Evolutionary conservation across 768 basidiomycete genomes (phyloP).

Genomic region (Trametes cinnabarina): DNA sequence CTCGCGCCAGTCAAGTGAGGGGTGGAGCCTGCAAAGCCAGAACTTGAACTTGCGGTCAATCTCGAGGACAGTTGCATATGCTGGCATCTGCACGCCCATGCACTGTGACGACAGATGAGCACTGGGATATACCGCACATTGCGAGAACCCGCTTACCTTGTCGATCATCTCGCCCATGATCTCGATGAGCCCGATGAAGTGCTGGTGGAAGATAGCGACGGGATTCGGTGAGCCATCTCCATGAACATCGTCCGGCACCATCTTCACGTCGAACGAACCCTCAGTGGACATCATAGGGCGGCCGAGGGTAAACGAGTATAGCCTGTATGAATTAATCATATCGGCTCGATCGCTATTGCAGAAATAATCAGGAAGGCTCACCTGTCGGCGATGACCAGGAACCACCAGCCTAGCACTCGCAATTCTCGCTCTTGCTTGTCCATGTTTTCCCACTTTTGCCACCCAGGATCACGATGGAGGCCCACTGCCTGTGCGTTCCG

Average conservation of each 20-base stretch:
- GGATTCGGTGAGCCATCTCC: constrained; percentile 33
- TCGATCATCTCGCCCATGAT: constrained; percentile 43
- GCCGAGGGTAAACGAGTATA: constrained; percentile 45
- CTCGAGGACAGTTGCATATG: constrained; percentile 37
- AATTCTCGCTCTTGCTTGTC: constrained; percentile 24
- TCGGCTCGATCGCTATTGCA: constrained; percentile 9
- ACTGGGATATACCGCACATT: not conserved
- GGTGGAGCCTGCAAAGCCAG: constrained; percentile 44
- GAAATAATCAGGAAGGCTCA: not conserved
- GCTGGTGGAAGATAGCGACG: constrained; percentile 37
- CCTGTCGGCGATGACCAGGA: constrained; percentile 25
- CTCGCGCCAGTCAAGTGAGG: constrained; percentile 38
- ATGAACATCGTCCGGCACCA: constrained; percentile 19
- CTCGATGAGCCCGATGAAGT: constrained; percentile 38
- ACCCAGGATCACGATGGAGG: constrained; percentile 29
- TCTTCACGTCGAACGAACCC: constrained; percentile 38
- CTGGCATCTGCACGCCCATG: constrained; percentile 16
- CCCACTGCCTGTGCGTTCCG: constrained; percentile 29
- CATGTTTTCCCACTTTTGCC: constrained; percentile 30
- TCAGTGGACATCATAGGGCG: constrained; percentile 43
- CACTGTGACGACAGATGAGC: constrained; percentile 12
- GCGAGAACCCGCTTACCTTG: constrained; percentile 31
- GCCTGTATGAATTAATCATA: constrained; percentile 23
- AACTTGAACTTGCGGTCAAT: constrained; percentile 43
- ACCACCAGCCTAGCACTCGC: constrained; percentile 27